phyloP scores from a whole-genome alignment of 768 basidiomycete genomes.

The Amanita muscaria region DNA sequence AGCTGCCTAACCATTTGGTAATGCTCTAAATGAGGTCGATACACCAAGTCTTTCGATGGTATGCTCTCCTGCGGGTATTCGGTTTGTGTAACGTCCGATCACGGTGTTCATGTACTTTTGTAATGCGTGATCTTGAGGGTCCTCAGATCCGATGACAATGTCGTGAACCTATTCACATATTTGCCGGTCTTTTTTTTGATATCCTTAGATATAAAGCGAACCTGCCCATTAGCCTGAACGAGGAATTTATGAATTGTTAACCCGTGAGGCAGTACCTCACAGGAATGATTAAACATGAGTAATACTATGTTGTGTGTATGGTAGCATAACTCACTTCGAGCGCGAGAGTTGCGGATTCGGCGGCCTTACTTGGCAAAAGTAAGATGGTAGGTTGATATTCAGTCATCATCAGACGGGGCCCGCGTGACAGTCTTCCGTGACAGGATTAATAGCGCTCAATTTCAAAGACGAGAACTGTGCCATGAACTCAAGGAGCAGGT shows the following conservation, averaged over 20 bases:
- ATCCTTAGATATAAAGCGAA: too few species aligned
- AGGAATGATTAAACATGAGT: conserved; percentile 6
- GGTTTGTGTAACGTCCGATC: conserved; percentile 66
- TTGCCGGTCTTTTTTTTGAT: too few species aligned
- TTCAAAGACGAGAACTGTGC: too few species aligned
- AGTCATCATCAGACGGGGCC: conserved; percentile 25
- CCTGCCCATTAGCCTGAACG: conserved; percentile 57
- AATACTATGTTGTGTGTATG: not conserved
- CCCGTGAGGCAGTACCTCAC: conserved; percentile 58
- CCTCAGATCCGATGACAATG: conserved; percentile 66
- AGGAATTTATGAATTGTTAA: conserved; percentile 62
- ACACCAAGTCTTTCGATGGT: conserved; percentile 44
- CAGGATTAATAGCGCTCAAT: too few species aligned
- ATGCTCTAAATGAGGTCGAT: conserved; percentile 35
- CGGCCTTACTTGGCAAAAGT: conserved; percentile 22
- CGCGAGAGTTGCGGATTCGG: not conserved
- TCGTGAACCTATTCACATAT: conserved; percentile 53
- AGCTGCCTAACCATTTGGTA: conserved; percentile 29
- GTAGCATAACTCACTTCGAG: not conserved
- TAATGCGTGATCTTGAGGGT: conserved; percentile 43
- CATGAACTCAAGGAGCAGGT: too few species aligned
- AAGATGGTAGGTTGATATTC: conserved; percentile 46
- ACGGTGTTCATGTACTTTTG: conserved; percentile 69
- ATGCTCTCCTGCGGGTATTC: conserved; percentile 54
- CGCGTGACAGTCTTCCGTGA: too few species aligned